Evolutionary conservation across 2,329 filamentous ascomycete species (phyloP).

Genomic region (Neurospora sp.): DNA sequence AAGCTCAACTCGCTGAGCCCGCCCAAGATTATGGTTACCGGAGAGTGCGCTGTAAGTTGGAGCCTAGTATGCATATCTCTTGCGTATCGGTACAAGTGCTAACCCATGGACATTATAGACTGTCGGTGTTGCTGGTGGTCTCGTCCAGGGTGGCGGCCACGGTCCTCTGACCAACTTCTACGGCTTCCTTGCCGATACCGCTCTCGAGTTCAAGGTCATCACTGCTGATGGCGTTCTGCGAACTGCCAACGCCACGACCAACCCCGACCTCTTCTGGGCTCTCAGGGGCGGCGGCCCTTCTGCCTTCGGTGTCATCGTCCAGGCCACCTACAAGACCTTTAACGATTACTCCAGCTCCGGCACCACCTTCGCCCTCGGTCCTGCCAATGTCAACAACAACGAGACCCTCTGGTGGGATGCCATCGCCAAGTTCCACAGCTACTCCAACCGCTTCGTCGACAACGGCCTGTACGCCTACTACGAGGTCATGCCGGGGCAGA

Average conservation of each 20-base stretch:
- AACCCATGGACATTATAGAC: conserved; percentile 22
- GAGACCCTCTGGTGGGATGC: conserved; percentile 34
- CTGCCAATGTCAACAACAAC: conserved; percentile 25
- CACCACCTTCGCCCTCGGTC: conserved; percentile 29
- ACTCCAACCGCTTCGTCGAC: conserved; percentile 29
- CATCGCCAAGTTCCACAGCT: conserved; percentile 36
- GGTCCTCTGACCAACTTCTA: conserved; percentile 33
- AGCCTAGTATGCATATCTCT: conserved; percentile 9
- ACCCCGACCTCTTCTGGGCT: conserved; percentile 48
- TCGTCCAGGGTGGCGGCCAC: conserved; percentile 50
- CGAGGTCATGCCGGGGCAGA: conserved; percentile 18
- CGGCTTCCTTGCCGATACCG: conserved; percentile 39
- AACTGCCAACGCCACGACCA: conserved; percentile 30
- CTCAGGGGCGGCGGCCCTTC: conserved; percentile 41
- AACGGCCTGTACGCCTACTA: conserved; percentile 34
- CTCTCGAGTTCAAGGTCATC: conserved; percentile 38
- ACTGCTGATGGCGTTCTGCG: conserved; percentile 32
- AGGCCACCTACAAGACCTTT: conserved; percentile 40
- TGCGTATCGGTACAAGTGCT: neutral
- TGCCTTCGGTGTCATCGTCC: conserved; percentile 40
- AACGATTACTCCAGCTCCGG: conserved; percentile 33
- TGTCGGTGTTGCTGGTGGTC: conserved; percentile 52
- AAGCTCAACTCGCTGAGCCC: conserved; percentile 29
- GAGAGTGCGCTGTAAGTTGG: conserved; percentile 36
- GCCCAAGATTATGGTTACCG: conserved; percentile 36